These are phyloP conservation scores for Huiozyma sinensis DNA, from an alignment of 805 yeast genomes.

Conservation along the genomic window DNA sequence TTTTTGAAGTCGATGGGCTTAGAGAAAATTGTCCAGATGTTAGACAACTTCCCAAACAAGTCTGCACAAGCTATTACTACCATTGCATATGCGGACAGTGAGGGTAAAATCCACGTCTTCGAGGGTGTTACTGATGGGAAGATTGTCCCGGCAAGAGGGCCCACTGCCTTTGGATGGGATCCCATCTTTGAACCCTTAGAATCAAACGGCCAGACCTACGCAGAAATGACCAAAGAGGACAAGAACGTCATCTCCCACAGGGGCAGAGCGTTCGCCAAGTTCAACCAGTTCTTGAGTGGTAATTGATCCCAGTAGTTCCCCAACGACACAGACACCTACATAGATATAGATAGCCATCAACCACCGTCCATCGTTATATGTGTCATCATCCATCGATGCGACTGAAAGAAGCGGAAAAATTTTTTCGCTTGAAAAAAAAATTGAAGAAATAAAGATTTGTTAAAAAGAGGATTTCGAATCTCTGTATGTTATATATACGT, in stretches of 20 bases:
- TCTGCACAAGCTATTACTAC: constrained; percentile 84
- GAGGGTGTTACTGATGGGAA: constrained; percentile 77
- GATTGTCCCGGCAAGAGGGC: constrained; percentile 73
- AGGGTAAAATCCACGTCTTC: constrained; percentile 69
- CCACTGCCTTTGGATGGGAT: constrained; percentile 88
- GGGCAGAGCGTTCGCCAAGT: constrained; percentile 66
- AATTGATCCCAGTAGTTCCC: neutral
- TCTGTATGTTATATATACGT: no score
- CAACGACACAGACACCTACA: neutral
- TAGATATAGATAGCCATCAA: neutral
- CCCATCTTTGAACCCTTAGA: constrained; percentile 66
- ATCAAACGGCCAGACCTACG: constrained; percentile 62
- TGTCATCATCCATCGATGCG: neutral
- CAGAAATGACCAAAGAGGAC: constrained; percentile 69
- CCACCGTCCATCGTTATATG: neutral
- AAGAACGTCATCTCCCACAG: constrained; percentile 86
- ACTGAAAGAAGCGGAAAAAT: no score
- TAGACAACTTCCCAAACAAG: constrained; percentile 73
- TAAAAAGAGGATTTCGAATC: no score
- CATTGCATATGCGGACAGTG: constrained; percentile 80
- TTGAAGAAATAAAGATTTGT: no score
- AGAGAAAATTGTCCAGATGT: constrained; percentile 64
- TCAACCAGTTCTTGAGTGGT: constrained; percentile 42
- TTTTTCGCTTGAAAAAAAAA: no score
- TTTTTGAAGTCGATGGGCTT: constrained; percentile 68